Base-by-base conservation (phyloP, 1,284 basidiomycete species). In the Pseudozyma tsukubaensis region DNA sequence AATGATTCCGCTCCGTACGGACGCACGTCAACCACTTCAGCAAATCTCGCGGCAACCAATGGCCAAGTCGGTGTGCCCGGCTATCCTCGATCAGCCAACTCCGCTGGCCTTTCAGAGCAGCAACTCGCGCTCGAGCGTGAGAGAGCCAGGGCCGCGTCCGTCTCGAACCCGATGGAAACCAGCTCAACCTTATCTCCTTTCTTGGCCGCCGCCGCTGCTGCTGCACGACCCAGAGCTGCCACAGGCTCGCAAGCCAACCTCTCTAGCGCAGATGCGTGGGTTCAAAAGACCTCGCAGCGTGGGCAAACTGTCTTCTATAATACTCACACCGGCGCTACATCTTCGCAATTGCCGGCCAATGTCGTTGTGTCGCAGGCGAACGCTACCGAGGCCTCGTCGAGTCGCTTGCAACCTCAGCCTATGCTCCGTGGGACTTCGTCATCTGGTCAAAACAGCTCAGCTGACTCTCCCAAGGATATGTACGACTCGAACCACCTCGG, bases 281-380 rank as follows among this genome's bases (percentile, higher is more conserved):
- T 87, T 4, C 86, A 86, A 10, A 67, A 77, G 60, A 64, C 86
- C 19, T 86, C 85, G 0, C 76, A 84, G 3, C 83, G 86, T 45
- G 86, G 86, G 3, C 83, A 97, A 92, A 92, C 97, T 83, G 94
- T 91, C 87, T 98, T 97, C 86, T 89, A 93, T 76, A 98, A 98
- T 82, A 92, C 92, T 0, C 89, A 92, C 75, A 97, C 94, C 2
- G 94, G 94, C 39, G 91, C 94, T 82, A 90, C 90, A 42, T 90
- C 93, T 13, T 89, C 90, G 79, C 93, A 97, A 78, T 86, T 97
- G 42, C 95, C 95, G 4, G 16, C 59, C 4, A 56, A 67, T 6
- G 42, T 34, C 43, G 50, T 42, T n/a, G 40, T 39, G 19, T 40
- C 61, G 10, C 44, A 49, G 11, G 18, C 16, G 13, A 34, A 58